Evolutionary conservation across 306 rosid species (phyloP), one percentile per base, ranked within the genome.

Genomic region (Benincasa hispida): DNA sequence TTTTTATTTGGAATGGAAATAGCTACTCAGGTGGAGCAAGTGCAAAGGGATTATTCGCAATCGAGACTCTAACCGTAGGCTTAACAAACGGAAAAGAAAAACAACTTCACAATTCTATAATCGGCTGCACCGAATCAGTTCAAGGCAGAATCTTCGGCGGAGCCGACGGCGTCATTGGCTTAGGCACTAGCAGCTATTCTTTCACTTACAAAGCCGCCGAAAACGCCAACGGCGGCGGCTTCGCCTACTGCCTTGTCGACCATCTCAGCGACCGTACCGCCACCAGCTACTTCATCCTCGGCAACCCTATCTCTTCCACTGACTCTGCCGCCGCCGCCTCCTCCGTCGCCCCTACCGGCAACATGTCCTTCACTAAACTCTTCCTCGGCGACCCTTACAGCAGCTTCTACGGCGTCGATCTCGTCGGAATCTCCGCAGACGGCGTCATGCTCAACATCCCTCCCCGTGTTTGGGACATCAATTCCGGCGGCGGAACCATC

Each of bases 221-320:
- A 8, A 15, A 75, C 62, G 82, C 72, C 57, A 87, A 89, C 74
- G 86, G 72, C 48, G 72, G 85, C 78, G 89, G 83, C 55, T 87
- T 94, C 77, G 85, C 98, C 1, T 94, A 94, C 59, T 94, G 98
- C 82, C 82, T 94, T 0, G 87, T 92, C 51, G 97, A 94, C 75
- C 96, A 90, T 76, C 63, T 84, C 19, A 88, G 91, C 85, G 83
- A 78, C 77, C 74, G 4, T 54, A 78, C 81, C 25, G 76, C 87
- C 35, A 78, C 93, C 10, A 90, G 84, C 15, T 83, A 83, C 67
- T 82, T 94, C 37, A 60, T 78, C 32, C 74, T 94, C 81, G 96
- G 97, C 22, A 18, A 5, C 32, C 57, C 57, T 25, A 1, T 41
- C 12, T 24, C 42, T 0, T 5, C 74, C 91, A 86, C 79, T n/a